These are phyloP conservation scores for Aspergillus clavatus DNA, from an alignment of 2,329 filamentous ascomycete genomes.

Conservation along the genomic window DNA sequence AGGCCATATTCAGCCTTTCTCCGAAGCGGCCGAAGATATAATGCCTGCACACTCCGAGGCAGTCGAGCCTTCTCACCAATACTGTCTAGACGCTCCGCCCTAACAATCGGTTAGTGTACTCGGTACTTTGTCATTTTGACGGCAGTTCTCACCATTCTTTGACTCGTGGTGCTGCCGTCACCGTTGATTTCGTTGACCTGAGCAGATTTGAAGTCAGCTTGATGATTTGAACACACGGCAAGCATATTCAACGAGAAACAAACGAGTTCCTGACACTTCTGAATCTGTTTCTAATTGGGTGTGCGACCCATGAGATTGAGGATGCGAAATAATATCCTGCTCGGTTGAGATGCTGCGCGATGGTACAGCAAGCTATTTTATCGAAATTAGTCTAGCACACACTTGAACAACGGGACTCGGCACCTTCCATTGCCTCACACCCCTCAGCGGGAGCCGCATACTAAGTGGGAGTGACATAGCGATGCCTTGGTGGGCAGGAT, in stretches of 20 bases:
- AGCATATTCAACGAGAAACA: not conserved
- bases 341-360: conserved; percentile 3
- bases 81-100: conserved; percentile 35
- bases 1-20: conserved; percentile 69
- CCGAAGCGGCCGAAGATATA: conserved; percentile 80
- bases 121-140: no score
- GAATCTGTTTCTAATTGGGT: not conserved
- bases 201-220: conserved; percentile 2
- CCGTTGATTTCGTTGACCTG: conserved; percentile 13
- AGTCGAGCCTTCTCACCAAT: conserved; percentile 49
- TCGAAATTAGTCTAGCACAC: not conserved
- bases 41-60: conserved; percentile 75
- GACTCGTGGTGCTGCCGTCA: conserved; percentile 12
- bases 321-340: not conserved
- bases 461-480: not conserved
- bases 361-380: not conserved
- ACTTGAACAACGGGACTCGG: not conserved
- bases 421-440: conserved; percentile 21
- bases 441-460: conserved; percentile 20
- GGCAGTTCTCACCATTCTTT: conserved; percentile 34
- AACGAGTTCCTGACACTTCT: not conserved
- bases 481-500: not conserved
- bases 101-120: conserved; percentile 17
- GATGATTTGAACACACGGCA: not conserved
- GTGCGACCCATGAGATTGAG: not conserved